Conservation (phyloP, 2,329 filamentous ascomycete genomes). For the Zopfia rhizophila region DNA sequence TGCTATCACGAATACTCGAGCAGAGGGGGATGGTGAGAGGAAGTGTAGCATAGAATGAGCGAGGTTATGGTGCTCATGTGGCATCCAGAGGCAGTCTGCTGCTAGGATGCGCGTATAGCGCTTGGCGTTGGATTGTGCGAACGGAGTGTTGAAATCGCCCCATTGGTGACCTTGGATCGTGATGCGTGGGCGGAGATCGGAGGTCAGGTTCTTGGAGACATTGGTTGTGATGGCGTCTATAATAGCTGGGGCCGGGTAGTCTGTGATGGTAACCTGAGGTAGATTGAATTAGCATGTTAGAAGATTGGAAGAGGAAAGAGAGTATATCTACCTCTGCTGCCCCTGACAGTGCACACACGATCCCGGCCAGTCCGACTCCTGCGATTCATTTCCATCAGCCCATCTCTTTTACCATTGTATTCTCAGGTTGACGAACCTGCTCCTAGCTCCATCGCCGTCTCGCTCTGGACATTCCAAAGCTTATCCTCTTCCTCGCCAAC, state of each 20-base stretch:
- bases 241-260: constrained; percentile 73
- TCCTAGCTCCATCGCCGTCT: constrained; percentile 71
- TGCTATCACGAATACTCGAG: constrained; percentile 72
- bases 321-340: constrained; percentile 53
- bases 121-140: constrained; percentile 51
- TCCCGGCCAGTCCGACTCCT: constrained; percentile 60
- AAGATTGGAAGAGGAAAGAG: not conserved
- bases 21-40: constrained; percentile 57
- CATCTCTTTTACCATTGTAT: constrained; percentile 20
- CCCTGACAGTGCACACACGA: constrained; percentile 57
- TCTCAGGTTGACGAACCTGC: constrained; percentile 65
- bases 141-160: constrained; percentile 63
- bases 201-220: constrained; percentile 62
- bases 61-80: constrained; percentile 75
- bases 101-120: constrained; percentile 72
- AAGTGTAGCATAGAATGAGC: constrained; percentile 71
- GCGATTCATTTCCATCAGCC: constrained; percentile 38
- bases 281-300: constrained; percentile 53
- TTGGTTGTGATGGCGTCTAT: constrained; percentile 69
- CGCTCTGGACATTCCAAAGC: constrained; percentile 60
- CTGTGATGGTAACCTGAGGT: constrained; percentile 67
- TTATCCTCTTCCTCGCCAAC: constrained; percentile 40
- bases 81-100: constrained; percentile 81
- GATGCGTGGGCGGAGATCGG: constrained; percentile 49
- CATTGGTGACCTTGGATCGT: constrained; percentile 71